Percentiles rank a stretch among this genome's conserved stretches.
phyloP scores from a whole-genome alignment of 352 stramenopile genomes.

The Globisporangium abappressorium region DNA sequence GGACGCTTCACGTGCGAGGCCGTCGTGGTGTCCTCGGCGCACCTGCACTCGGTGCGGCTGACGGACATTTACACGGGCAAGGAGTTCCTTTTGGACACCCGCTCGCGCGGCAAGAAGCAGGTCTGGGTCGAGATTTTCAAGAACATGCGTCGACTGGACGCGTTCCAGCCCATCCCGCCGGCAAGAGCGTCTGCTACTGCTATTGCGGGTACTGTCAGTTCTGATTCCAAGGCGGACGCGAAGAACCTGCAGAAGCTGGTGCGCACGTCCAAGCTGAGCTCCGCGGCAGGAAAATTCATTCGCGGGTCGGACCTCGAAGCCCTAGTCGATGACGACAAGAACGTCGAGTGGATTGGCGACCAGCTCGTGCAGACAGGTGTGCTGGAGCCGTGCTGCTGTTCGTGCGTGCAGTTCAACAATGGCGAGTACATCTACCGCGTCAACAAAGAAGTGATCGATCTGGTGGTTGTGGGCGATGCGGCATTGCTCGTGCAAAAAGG shows the following conservation, averaged over 20 bases:
- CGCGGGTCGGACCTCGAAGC: conserved; percentile 31
- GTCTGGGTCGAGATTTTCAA: conserved; percentile 55
- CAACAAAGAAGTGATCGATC: conserved; percentile 15
- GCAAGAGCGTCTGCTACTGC: neutral
- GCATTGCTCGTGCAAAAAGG: neutral
- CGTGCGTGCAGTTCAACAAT: conserved; percentile 26
- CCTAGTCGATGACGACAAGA: conserved; percentile 24
- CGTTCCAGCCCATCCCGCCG: conserved; percentile 13
- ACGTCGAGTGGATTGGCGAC: conserved; percentile 21
- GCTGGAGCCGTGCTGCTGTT: conserved; percentile 32
- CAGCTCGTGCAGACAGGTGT: conserved; percentile 29
- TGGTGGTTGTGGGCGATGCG: neutral
- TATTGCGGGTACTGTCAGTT: neutral
- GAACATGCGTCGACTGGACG: conserved; percentile 23
- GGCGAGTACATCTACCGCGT: conserved; percentile 35
- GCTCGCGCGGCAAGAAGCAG: conserved; percentile 40
- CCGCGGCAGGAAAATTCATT: conserved; percentile 26
- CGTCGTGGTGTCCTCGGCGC: conserved; percentile 59
- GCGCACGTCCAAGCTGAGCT: conserved; percentile 21
- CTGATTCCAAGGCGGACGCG: neutral
- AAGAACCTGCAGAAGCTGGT: conserved; percentile 14
- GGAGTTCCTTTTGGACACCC: conserved; percentile 46
- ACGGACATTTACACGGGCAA: conserved; percentile 35
- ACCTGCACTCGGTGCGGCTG: conserved; percentile 55
- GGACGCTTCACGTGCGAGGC: conserved; percentile 42